A percentile compares a stretch with the other conserved stretches of the same genome.
phyloP scores from a whole-genome alignment of 257 asterid genomes.

The Salvia splendens region DNA sequence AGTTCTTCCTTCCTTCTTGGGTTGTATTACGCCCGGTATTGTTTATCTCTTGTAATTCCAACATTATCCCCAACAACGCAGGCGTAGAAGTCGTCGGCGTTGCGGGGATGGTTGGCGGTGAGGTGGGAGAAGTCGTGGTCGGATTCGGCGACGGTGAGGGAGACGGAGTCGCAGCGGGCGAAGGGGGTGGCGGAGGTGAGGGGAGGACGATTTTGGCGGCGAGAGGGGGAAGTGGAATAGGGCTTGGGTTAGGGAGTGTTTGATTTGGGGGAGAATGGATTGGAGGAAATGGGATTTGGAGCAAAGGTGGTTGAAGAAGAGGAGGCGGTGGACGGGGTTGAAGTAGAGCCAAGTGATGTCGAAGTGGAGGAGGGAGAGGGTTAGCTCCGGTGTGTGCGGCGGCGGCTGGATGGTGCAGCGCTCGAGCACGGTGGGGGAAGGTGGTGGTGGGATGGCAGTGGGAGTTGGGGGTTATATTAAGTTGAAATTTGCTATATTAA shows the following conservation, averaged over 20 bases:
- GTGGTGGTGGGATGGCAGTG: constrained; percentile 3
- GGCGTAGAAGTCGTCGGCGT: constrained; percentile 42
- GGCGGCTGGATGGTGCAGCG: constrained; percentile 47
- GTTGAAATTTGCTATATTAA: too few relatives aligned
- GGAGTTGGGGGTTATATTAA: background rate
- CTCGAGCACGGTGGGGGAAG: constrained; percentile 44
- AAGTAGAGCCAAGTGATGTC: constrained; percentile 45
- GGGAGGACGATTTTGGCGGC: constrained; percentile 43
- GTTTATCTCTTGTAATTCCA: too few relatives aligned
- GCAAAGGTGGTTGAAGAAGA: constrained; percentile 47
- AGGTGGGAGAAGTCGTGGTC: constrained; percentile 42
- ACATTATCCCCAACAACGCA: too few relatives aligned
- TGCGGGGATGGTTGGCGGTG: constrained; percentile 39
- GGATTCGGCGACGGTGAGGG: constrained; percentile 40
- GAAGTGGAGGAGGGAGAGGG: constrained; percentile 51
- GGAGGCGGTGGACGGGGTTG: constrained; percentile 48
- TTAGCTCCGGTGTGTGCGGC: constrained; percentile 37
- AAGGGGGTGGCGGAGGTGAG: constrained; percentile 36
- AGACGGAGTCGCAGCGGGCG: constrained; percentile 45
- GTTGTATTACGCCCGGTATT: too few relatives aligned
- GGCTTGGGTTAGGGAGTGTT: constrained; percentile 35
- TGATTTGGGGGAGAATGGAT: constrained; percentile 37
- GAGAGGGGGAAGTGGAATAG: constrained; percentile 48
- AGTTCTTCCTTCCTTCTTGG: too few relatives aligned
- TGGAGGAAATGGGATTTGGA: constrained; percentile 35